Evolutionary conservation across 352 stramenopile genomes (phyloP), one percentile per base, ranked within the genome.

Genomic region (Phytophthora cactorum): DNA sequence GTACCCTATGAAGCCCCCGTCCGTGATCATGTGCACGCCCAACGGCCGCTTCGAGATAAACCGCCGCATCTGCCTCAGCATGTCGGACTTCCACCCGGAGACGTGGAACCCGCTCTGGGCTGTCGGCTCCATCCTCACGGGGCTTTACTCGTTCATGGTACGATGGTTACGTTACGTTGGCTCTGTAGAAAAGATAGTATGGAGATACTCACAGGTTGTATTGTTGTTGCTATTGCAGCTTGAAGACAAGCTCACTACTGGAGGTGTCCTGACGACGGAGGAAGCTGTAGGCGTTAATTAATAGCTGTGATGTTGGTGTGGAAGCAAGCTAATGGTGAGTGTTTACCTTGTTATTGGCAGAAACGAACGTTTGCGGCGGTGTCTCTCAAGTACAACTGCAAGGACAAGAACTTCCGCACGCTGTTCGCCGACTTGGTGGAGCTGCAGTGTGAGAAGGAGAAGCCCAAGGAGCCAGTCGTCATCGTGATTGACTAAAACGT

Each of bases 21-120:
- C 89, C 36, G 92, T 99, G 41, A 88, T 98, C 25, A 98, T 99
- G 95, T 68, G 95, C 27, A 98, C 96, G 34, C 93, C 92, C 22
- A 98, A 96, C 55, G 96, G 96, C 17, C 89, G 96, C 46, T 99
- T 99, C 75, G 96, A 97, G 72, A 94, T 92, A 14, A 98, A 98
- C 74, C 84, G 95, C 66, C 80, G 93, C 27, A 76, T 99, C 43
- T 99, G 96, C 81, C 78, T 99, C 6, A 96, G 81, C 66, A 98
- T 98, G 95, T 97, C 87, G 52, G 96, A 98, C 74, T 98, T 97
- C 76, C 95, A 98, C 63, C 93, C 93, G 6, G 94, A 98, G 75
- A 97, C 88, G 14, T 98, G 96, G 96, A 98, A 98, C 77, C 96
- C 96, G 17, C 97, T 98, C 90, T 98, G 96, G 96, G 96, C 84